phyloP scores from a whole-genome alignment of 169 alveolate genomes.

The Sarcocystis neurona region DNA sequence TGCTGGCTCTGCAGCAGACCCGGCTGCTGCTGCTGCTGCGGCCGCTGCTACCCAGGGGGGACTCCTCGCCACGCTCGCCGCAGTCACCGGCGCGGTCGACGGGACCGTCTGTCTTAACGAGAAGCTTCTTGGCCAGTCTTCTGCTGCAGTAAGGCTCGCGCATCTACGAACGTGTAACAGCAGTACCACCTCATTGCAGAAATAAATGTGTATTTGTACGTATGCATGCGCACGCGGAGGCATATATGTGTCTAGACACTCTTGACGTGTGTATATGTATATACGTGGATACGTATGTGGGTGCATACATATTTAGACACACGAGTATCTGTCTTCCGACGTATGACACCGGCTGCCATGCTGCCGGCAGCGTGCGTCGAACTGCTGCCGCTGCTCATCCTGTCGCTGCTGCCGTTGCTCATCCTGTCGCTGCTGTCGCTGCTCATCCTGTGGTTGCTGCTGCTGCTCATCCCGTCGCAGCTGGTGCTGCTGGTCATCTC shows the following conservation, averaged over 20 bases:
- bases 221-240: too few relatives aligned
- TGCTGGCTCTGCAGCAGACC: too few relatives aligned
- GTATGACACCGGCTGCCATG: not conserved
- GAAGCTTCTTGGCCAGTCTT: not conserved
- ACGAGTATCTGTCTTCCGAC: not conserved
- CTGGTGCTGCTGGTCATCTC: too few relatives aligned
- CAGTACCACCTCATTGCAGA: too few relatives aligned
- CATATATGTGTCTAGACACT: not conserved
- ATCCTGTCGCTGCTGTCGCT: too few relatives aligned
- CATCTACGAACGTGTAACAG: not conserved
- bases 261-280: not conserved
- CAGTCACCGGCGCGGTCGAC: slow-evolving; percentile 22
- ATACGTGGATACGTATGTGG: not conserved
- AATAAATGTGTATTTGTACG: too few relatives aligned
- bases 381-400: not conserved
- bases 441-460: too few relatives aligned
- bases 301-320: not conserved
- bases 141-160: not conserved
- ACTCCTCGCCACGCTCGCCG: not conserved
- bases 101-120: not conserved
- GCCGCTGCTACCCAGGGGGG: not conserved
- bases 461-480: too few relatives aligned
- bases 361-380: not conserved
- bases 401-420: too few relatives aligned
- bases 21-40: too few relatives aligned